A percentile compares a stretch with the other conserved stretches of the same genome.
phyloP scores from a whole-genome alignment of 139 green algal species.

The Chlorella sp. region DNA sequence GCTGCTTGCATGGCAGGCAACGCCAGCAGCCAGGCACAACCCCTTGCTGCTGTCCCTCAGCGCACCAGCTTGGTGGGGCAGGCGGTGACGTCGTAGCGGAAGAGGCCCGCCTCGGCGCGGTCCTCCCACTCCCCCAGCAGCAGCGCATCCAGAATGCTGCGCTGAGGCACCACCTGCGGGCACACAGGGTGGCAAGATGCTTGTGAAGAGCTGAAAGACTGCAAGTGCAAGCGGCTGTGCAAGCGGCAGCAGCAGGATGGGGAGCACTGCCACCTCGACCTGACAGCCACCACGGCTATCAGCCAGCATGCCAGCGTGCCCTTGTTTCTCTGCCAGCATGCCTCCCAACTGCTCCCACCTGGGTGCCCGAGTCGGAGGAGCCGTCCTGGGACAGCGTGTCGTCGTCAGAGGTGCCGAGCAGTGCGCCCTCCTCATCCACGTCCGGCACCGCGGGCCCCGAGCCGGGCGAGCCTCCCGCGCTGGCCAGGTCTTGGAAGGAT shows the following conservation, averaged over 20 bases:
- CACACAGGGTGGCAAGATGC: too few species aligned
- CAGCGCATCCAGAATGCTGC: slow-evolving; percentile 70
- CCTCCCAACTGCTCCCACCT: too few species aligned
- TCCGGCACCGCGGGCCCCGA: slow-evolving; percentile 46
- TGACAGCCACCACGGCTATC: too few species aligned
- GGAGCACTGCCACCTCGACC: too few species aligned
- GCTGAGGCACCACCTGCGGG: slow-evolving; percentile 33
- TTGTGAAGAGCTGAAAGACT: too few species aligned
- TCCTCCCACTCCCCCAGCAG: slow-evolving; percentile 85
- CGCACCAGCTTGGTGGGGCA: slow-evolving; percentile 88
- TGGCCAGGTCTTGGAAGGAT: slow-evolving; percentile 40
- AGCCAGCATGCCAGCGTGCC: too few species aligned
- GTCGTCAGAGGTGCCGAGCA: background rate
- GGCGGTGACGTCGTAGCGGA: slow-evolving; percentile 96
- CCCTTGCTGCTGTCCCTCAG: too few species aligned
- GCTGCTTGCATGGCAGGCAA: too few species aligned
- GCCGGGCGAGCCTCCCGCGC: background rate
- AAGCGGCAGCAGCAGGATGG: too few species aligned
- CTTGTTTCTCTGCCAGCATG: too few species aligned
- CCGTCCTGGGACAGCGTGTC: background rate
- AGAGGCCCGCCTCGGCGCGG: slow-evolving; percentile 68
- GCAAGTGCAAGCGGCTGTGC: too few species aligned
- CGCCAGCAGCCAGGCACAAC: too few species aligned
- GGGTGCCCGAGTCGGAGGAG: background rate
- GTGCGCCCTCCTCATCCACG: slow-evolving; percentile 31